Conservation (phyloP, 2,329 filamentous ascomycete species). For the Sarocladium kiliense region DNA sequence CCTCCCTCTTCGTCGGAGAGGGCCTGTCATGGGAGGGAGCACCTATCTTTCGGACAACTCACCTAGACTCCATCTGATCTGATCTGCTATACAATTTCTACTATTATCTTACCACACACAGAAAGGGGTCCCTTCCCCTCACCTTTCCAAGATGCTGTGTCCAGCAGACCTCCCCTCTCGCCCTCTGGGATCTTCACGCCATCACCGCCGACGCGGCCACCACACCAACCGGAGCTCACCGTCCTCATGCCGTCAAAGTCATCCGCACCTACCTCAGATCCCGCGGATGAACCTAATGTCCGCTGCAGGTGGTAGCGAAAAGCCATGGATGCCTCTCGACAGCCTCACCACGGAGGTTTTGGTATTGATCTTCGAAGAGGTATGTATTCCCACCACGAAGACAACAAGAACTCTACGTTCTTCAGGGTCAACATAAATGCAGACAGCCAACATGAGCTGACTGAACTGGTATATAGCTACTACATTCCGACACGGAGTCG, state of each 20-base stretch:
- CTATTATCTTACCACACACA: not conserved
- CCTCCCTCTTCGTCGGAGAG: not conserved
- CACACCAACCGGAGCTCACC: not conserved
- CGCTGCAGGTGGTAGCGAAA: not conserved
- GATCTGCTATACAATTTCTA: not conserved
- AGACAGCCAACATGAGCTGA: no score
- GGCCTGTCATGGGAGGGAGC: not conserved
- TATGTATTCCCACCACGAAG: constrained; percentile 18
- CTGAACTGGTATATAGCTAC: no score
- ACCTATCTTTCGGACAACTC: not conserved
- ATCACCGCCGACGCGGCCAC: not conserved
- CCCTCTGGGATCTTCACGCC: not conserved
- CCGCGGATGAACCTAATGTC: constrained; percentile 2
- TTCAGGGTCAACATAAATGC: no score
- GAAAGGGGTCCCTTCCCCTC: not conserved
- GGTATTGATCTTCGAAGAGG: constrained; percentile 36
- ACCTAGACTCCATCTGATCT: not conserved
- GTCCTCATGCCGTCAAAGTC: constrained; percentile 2
- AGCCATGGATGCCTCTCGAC: constrained; percentile 14
- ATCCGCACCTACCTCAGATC: not conserved
- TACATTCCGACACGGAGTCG: constrained; percentile 28
- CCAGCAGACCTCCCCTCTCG: not conserved
- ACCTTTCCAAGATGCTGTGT: not conserved
- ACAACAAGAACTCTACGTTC: no score
- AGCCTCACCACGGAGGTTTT: constrained; percentile 38